Base-by-base conservation (phyloP, 148 eudicot genomes). In the Rhododendron ovatum region DNA sequence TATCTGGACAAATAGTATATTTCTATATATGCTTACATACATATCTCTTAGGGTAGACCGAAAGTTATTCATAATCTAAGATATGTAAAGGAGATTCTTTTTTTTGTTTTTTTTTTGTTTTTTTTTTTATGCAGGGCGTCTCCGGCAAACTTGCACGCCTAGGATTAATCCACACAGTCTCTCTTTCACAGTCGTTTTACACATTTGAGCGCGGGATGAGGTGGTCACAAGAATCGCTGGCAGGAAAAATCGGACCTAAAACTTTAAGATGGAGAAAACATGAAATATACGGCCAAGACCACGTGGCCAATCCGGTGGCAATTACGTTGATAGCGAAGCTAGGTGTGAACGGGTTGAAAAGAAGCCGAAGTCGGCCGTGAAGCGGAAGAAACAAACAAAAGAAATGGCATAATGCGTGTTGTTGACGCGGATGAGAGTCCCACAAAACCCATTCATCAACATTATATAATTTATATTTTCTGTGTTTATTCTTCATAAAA, bases 261-360 rank as follows among this genome's bases (percentile, higher is more conserved):
- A 55, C 0, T 1, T 55, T 55, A 55, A 55, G 4, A 15, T 0
- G 5, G 20, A 15, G 6, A 55, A 55, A 55, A 55, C 1, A 2
- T 0, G 5, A 55, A 55, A 14, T 55, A 3, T 55, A 0, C 0
- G 22, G 24, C 0, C 24, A 55, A 5, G 61, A 55, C 61, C 61
- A 18, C 2, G 0, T 17, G 1, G 4, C 17, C 61, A 55, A 55
- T 24, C 6, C 24, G 7, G 0, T 65, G 9, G 30, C 13, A 8
- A 26, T 71, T 71, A 14, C 14, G 41, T 71, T 71, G 20, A 14
- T 33, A 3, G 20, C 3, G 39, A 71, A 45, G 37, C 26, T 26
- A 59, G 7, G 85, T 83, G 85, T 69, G 85, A 69, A 83, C 61
- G 63, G 61, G 28, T 45, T 47, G 79, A 71, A 71, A 33, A 69